phyloP scores from a whole-genome alignment of 257 asterid genomes.

The Rhazya stricta region DNA sequence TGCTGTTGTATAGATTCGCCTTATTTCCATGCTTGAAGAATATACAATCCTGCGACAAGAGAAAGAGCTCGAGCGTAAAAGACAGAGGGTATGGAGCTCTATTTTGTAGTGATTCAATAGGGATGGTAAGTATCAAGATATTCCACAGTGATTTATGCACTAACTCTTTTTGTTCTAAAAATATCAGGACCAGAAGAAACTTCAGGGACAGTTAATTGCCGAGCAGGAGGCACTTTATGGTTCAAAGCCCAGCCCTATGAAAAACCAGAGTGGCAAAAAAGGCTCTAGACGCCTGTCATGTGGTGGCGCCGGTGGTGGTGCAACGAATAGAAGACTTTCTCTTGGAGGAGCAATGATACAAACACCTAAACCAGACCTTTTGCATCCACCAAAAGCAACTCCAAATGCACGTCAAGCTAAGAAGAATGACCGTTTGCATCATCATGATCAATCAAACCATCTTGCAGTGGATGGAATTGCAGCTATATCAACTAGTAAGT shows the following conservation, averaged over 20 bases:
- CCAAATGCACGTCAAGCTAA: slow-evolving; percentile 33
- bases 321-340: slow-evolving; percentile 33
- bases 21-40: slow-evolving; percentile 82
- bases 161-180: not conserved
- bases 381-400: slow-evolving; percentile 34
- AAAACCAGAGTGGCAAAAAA: slow-evolving; percentile 37
- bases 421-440: slow-evolving; percentile 29
- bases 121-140: not conserved
- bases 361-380: slow-evolving; percentile 29
- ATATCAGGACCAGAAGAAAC: slow-evolving; percentile 70
- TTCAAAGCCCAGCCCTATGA: slow-evolving; percentile 48
- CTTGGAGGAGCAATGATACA: slow-evolving; percentile 34
- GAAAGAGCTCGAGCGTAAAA: slow-evolving; percentile 79
- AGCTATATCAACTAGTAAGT: slow-evolving; percentile 61
- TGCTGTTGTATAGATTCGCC: slow-evolving; percentile 51
- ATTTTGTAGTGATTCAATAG: not conserved
- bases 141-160: not conserved
- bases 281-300: slow-evolving; percentile 35
- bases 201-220: slow-evolving; percentile 44
- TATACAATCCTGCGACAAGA: slow-evolving; percentile 68
- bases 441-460: slow-evolving; percentile 23
- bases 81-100: slow-evolving; percentile 62
- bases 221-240: slow-evolving; percentile 49
- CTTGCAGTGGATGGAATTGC: slow-evolving; percentile 46
- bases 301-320: slow-evolving; percentile 33